Evolutionary conservation across 1,284 basidiomycete genomes (phyloP), one percentile per base, ranked within the genome.

Genomic region (Rhodotorula sp.): DNA sequence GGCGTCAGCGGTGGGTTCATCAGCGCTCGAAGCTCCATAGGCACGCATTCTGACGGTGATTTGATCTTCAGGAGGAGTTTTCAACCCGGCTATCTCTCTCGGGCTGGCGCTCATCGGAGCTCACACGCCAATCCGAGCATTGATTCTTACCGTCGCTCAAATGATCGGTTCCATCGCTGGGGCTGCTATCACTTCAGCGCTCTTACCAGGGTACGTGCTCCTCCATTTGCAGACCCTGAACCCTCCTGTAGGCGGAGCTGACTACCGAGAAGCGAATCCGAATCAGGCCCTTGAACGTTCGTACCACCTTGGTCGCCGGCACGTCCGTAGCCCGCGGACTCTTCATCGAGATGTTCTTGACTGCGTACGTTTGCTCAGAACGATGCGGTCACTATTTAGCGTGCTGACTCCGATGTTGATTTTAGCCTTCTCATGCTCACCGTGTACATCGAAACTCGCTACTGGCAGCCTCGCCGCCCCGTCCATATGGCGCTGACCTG

Each of bases 61-160:
- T 43, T 2, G 38, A 43, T 43, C 12, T 43, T 43, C 26, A 48
- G n/a, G n/a, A 19, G 87, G 86, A 14, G 80, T 86, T 50, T 90
- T 90, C 82, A 90, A 90, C 77, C 89, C 89, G 0, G 85, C 88
- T 67, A 84, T 91, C 69, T 86, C 85, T n/a, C 81, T 89, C 48
- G 86, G 88, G 0, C 82, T 90, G 47, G 82, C 87, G 52, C 80
- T 90, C 18, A 82, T 85, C 8, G 88, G 89, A 0, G 83, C 84
- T 21, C 84, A 90, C 68, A 82, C 83, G 14, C 88, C 88, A 3
- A 80, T 87, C 23, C 84, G 88, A 28, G 89, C 87, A 72, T 80
- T 88, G 34, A 80, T 90, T 52, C 88, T 87, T 72, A 86, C 85
- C 69, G 79, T 87, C 55, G 88, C 65, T 1, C 61, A 70, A 48